A percentile compares a stretch with the other conserved stretches of the same genome.
phyloP scores from a whole-genome alignment of 2,329 filamentous ascomycete genomes.

The Arthrobotrys conoides region DNA sequence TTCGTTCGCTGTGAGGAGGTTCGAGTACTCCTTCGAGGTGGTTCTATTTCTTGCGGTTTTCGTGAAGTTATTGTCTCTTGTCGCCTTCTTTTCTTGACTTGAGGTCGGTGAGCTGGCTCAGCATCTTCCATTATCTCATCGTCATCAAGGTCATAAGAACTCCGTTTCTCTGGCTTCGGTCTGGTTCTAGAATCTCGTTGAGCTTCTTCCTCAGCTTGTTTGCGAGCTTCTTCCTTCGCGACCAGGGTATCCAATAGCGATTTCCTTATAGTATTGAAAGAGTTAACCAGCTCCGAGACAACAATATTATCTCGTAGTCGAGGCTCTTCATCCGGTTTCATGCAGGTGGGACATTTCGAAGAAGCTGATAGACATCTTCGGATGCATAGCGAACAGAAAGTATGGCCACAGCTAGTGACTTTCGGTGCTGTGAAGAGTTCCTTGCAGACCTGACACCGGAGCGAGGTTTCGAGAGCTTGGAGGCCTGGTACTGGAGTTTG shows the following conservation, averaged over 20 bases:
- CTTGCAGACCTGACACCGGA: constrained; percentile 97
- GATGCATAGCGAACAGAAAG: constrained; percentile 97
- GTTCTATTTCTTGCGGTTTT: background rate
- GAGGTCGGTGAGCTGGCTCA: constrained; percentile 4
- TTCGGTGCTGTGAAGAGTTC: constrained; percentile 96
- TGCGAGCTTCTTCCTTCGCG: constrained; percentile 30
- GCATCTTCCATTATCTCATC: constrained; percentile 26
- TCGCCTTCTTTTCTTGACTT: constrained; percentile 50
- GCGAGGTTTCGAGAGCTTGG: constrained; percentile 81
- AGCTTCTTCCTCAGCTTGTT: background rate
- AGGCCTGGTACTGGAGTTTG: constrained; percentile 77
- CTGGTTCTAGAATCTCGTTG: constrained; percentile 10
- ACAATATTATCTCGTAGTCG: constrained; percentile 88
- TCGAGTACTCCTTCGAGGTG: constrained; percentile 38
- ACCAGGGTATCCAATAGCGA: constrained; percentile 61
- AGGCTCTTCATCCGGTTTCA: constrained; percentile 82
- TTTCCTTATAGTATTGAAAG: constrained; percentile 72
- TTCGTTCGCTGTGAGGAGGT: constrained; percentile 41
- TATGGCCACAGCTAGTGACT: constrained; percentile 94
- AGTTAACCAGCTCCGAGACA: constrained; percentile 85
- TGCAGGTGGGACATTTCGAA: constrained; percentile 89
- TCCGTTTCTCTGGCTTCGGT: constrained; percentile 26
- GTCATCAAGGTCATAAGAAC: constrained; percentile 25
- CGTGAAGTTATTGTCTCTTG: constrained; percentile 19
- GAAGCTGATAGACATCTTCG: constrained; percentile 85